phyloP scores from a whole-genome alignment of 2,329 filamentous ascomycete species.

The Fusarium sarcochroum region DNA sequence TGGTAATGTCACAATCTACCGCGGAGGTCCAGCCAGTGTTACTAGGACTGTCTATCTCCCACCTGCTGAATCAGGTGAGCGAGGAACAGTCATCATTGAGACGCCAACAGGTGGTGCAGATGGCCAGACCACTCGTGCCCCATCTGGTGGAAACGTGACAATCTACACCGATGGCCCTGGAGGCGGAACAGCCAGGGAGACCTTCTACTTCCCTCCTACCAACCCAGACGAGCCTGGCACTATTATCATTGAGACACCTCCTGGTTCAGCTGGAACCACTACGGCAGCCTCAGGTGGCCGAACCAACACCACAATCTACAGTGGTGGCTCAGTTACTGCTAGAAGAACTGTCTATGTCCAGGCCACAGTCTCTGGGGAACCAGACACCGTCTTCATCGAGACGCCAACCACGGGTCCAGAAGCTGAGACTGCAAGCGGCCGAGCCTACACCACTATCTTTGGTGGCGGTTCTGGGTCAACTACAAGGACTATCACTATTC shows the following conservation, averaged over 20 bases:
- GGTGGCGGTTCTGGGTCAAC: constrained; percentile 1
- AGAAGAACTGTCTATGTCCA: constrained; percentile 6
- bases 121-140: neutral
- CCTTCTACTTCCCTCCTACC: constrained; percentile 22
- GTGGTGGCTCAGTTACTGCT: constrained; percentile 14
- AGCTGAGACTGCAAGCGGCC: neutral
- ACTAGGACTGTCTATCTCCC: constrained; percentile 10
- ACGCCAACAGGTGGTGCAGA: neutral
- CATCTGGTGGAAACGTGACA: neutral
- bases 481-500: constrained; percentile 1
- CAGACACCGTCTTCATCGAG: constrained; percentile 19
- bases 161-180: constrained; percentile 10
- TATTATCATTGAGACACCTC: constrained; percentile 1
- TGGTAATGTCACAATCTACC: constrained; percentile 8
- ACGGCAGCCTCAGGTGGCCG: neutral
- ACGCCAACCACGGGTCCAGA: neutral
- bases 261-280: neutral
- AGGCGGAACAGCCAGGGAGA: constrained; percentile 8
- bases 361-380: constrained; percentile 9
- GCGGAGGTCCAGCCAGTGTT: neutral
- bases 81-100: constrained; percentile 11
- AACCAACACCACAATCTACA: constrained; percentile 14
- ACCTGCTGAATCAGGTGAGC: constrained; percentile 1
- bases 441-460: constrained; percentile 5
- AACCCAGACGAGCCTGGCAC: constrained; percentile 2